Base-by-base conservation (phyloP, 345 rosid species). In the Sonneratia alba region DNA sequence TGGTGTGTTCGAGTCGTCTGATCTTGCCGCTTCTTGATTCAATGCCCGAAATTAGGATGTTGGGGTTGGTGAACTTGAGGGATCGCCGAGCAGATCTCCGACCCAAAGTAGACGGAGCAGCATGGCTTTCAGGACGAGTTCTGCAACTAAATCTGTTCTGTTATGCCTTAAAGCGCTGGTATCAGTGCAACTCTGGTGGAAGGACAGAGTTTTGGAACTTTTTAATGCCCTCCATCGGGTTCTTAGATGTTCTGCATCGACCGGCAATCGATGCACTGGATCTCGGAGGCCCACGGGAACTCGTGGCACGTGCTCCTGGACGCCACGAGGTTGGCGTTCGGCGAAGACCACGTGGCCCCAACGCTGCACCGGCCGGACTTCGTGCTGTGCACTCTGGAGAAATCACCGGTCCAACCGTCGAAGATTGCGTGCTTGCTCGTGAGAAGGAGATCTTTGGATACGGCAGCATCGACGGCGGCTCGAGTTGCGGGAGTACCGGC, bases 191-290 rank as follows among this genome's bases (percentile, higher is more conserved):
- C 32, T 27, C 32, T 27, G 32, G 32, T 27, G 32, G 32, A 27
- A 27, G 32, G 32, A 27, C 32, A 27, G 32, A 27, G 32, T 27
- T 27, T 27, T 27, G 32, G 32, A 27, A 27, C 32, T 27, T 27
- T 27, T 27, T 1, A 27, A 27, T 27, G 83, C 88, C 0, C 74
- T 87, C 48, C 79, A 75, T 0, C 87, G 91, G 6, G 82, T 89
- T 80, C 83, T 89, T 27, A 78, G 94, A 72, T 89, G 94, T 88
- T 89, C 91, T 6, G 89, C 87, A 7, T 89, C 94, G 3, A 89
- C 87, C 77, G 83, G 38, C 79, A 80, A 59, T 89, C 94, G 2
- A 78, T 84, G 94, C 91, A 89, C 74, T 89, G 94, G 93, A 84
- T 87, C 55, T 88, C 91, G 0, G 93, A 88, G 78, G 89, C 89